phyloP scores from a whole-genome alignment of 768 basidiomycete species.

The Mycena indigotica region DNA sequence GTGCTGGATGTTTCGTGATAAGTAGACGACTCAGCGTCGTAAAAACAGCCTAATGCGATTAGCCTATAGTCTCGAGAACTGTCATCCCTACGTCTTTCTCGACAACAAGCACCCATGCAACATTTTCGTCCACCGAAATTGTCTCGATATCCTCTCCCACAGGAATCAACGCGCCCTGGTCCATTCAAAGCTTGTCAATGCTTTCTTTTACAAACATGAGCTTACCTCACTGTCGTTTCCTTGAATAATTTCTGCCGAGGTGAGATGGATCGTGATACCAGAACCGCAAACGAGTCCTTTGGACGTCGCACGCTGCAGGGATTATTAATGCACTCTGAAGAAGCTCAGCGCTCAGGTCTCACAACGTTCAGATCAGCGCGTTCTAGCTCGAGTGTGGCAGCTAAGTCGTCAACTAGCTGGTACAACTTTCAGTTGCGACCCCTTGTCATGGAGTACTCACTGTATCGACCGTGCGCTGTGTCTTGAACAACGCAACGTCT shows the following conservation, averaged over 20 bases:
- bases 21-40: constrained; percentile 72
- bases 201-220: no score
- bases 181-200: no score
- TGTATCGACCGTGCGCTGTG: constrained; percentile 76
- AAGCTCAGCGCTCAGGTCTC: constrained; percentile 19
- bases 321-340: not conserved
- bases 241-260: constrained; percentile 52
- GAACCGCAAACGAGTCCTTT: constrained; percentile 86
- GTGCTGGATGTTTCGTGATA: constrained; percentile 48
- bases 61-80: not conserved
- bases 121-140: constrained; percentile 54
- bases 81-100: constrained; percentile 80
- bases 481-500: constrained; percentile 76
- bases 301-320: constrained; percentile 76
- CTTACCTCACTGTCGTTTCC: constrained; percentile 63
- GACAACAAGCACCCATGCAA: constrained; percentile 82
- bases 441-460: constrained; percentile 37
- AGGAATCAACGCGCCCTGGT: constrained; percentile 77
- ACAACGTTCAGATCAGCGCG: constrained; percentile 84
- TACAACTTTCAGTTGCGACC: not conserved
- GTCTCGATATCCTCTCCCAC: constrained; percentile 68
- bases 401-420: constrained; percentile 87
- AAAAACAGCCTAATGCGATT: constrained; percentile 80
- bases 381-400: constrained; percentile 75
- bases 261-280: constrained; percentile 58